A percentile compares a stretch with the other conserved stretches of the same genome.
Conservation (phyloP, 345 rosid genomes). For the Syzygium jambos region DNA sequence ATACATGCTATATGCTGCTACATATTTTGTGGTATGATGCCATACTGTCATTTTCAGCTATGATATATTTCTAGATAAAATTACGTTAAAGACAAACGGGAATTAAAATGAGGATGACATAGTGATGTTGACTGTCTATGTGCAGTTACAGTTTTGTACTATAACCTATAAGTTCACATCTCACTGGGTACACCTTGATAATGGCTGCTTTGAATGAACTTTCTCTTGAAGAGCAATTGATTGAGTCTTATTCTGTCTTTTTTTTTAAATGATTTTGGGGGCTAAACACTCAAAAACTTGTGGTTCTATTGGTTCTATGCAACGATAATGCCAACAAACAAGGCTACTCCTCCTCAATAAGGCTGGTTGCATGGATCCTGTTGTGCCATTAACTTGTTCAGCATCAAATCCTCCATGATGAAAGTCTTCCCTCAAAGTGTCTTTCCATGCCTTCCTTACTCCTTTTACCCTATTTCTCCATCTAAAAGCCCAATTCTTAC, state of each 20-base stretch:
- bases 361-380: neutral
- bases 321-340: neutral
- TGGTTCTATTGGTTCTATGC: neutral
- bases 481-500: neutral
- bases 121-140: neutral
- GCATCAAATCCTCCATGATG: neutral
- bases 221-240: neutral
- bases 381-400: neutral
- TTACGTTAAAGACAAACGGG: neutral
- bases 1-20: neutral
- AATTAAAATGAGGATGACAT: neutral
- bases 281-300: neutral
- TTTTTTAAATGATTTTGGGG: neutral
- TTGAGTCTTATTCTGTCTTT: neutral
- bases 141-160: neutral
- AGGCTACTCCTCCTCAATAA: neutral
- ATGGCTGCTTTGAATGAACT: neutral
- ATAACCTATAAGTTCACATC: neutral
- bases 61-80: neutral
- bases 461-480: neutral
- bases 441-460: neutral
- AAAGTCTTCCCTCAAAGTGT: neutral
- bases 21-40: neutral
- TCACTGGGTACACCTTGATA: neutral
- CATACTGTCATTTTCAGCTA: neutral